phyloP scores from a whole-genome alignment of 495 filamentous ascomycete genomes.

The Hypoxylon lenormandii region DNA sequence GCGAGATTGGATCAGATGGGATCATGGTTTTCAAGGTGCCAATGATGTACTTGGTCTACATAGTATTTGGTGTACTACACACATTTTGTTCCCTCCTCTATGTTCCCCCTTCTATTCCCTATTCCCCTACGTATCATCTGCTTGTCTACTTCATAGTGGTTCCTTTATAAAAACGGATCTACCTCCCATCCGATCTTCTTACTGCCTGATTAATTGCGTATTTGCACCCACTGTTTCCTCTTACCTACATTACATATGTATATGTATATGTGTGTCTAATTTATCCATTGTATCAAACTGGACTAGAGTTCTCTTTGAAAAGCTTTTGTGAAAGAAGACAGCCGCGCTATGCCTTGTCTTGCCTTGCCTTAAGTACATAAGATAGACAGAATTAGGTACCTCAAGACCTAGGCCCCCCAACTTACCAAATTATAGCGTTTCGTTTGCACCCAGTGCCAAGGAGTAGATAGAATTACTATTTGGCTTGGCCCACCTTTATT shows the following conservation, averaged over 20 bases:
- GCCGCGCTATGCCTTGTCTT: no score
- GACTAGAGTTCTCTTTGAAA: slow-evolving; percentile 5
- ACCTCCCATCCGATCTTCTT: slow-evolving; percentile 3
- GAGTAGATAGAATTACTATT: slow-evolving; percentile 19
- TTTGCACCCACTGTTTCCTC: neutral
- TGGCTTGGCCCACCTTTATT: slow-evolving; percentile 23
- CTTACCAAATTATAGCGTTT: slow-evolving; percentile 32
- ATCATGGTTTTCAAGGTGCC: no score
- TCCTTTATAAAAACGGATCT: slow-evolving; percentile 32
- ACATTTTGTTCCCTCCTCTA: neutral
- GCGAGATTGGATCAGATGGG: slow-evolving; percentile 46
- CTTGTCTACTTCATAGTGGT: slow-evolving; percentile 12
- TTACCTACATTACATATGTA: slow-evolving; percentile 8
- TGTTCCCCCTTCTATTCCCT: no score
- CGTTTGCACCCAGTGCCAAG: slow-evolving; percentile 35
- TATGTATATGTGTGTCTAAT: neutral
- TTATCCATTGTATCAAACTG: neutral
- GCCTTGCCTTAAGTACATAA: no score
- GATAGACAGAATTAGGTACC: neutral
- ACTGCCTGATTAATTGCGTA: neutral
- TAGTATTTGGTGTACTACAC: slow-evolving; percentile 19
- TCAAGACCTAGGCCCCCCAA: neutral
- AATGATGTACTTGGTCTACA: no score
- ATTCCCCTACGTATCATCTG: no score
- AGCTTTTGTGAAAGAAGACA: neutral